phyloP scores from a whole-genome alignment of 129 eudicot species.

The Lactuca saligna region DNA sequence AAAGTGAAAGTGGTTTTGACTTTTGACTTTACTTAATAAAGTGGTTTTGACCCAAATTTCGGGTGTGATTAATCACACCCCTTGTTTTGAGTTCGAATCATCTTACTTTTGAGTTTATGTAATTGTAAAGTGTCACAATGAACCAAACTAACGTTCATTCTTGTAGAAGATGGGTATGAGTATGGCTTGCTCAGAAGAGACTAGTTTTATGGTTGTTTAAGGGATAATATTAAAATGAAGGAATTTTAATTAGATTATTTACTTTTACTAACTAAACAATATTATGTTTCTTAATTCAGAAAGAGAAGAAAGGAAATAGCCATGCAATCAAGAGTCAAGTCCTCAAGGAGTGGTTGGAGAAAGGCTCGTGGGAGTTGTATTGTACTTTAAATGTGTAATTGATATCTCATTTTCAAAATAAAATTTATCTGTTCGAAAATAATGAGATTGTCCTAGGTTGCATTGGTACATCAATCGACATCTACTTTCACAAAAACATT shows the following conservation, averaged over 20 bases:
- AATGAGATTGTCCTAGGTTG: background rate
- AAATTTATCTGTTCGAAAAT: background rate
- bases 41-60: no score
- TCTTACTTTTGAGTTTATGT: background rate
- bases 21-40: no score
- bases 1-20: no score
- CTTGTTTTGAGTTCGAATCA: background rate
- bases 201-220: background rate
- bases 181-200: background rate
- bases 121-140: background rate
- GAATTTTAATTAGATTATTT: background rate
- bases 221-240: background rate
- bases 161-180: background rate
- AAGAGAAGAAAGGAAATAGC: slow-evolving; percentile 8
- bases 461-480: background rate
- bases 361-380: slow-evolving; percentile 23
- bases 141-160: background rate
- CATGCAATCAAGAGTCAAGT: slow-evolving; percentile 22
- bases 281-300: slow-evolving; percentile 15
- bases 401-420: background rate
- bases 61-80: no score
- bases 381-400: slow-evolving; percentile 6
- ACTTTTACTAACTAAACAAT: slow-evolving; percentile 14
- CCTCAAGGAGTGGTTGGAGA: slow-evolving; percentile 18
- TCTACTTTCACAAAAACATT: background rate